phyloP scores from a whole-genome alignment of 2,329 filamentous ascomycete species.

The Coniochaeta pulveracea region DNA sequence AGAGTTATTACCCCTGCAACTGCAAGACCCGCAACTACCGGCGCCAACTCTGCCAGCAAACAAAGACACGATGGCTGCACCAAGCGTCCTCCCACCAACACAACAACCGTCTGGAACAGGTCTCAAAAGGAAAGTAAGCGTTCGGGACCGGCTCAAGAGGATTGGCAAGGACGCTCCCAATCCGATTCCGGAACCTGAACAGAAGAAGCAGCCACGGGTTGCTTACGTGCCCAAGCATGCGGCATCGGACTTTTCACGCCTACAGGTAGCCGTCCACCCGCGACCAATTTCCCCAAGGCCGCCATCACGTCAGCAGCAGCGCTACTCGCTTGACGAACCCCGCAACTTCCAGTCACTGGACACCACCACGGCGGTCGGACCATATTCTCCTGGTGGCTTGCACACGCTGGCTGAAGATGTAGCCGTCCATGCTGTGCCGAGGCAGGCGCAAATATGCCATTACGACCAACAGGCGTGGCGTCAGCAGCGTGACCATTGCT shows the following conservation, averaged over 20 bases:
- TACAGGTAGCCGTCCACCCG: too few relatives aligned
- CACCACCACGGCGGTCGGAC: not conserved
- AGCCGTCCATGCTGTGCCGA: not conserved
- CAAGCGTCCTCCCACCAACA: too few relatives aligned
- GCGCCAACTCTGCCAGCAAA: too few relatives aligned
- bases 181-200: not conserved
- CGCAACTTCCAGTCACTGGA: not conserved
- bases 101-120: too few relatives aligned
- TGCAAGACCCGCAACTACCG: not conserved
- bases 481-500: too few relatives aligned
- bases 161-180: not conserved
- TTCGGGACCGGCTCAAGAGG: constrained; percentile 12
- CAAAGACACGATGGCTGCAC: too few relatives aligned
- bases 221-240: constrained; percentile 18
- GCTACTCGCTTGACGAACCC: constrained; percentile 3
- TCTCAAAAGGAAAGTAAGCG: constrained; percentile 12
- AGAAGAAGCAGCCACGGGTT: constrained; percentile 6
- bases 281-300: constrained; percentile 9
- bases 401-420: constrained; percentile 5
- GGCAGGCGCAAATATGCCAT: not conserved
- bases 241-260: constrained; percentile 18
- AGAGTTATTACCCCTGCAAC: not conserved
- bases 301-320: constrained; percentile 3
- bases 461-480: not conserved
- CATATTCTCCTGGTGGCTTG: constrained; percentile 1